A percentile compares a stretch with the other conserved stretches of the same genome.
phyloP scores from a whole-genome alignment of 805 yeast genomes.

The Tetrapisispora phaffii region DNA sequence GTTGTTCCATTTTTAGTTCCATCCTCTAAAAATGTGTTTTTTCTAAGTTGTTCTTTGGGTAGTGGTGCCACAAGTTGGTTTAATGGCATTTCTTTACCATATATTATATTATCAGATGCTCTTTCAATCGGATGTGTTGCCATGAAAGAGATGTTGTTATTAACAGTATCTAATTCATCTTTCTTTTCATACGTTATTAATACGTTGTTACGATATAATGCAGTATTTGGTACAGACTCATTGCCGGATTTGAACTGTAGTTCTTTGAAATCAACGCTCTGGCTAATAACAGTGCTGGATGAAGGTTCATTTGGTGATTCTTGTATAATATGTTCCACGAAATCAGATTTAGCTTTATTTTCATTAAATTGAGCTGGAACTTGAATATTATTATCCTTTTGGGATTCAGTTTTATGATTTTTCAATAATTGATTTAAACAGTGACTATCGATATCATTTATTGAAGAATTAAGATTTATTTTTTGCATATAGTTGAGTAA shows the following conservation, averaged over 20 bases:
- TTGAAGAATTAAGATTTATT: neutral
- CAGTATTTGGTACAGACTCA: neutral
- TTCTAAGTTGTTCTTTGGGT: neutral
- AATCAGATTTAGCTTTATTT: neutral
- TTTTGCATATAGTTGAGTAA: neutral
- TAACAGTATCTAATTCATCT: neutral
- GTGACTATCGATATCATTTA: neutral
- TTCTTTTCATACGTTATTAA: neutral
- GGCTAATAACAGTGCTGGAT: too few species aligned
- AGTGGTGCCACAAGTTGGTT: neutral
- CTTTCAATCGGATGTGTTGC: neutral
- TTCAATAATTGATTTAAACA: too few species aligned
- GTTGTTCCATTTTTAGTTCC: neutral
- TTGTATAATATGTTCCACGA: neutral
- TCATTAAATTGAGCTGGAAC: neutral
- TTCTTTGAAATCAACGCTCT: too few species aligned
- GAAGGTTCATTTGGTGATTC: too few species aligned
- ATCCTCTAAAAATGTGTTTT: neutral
- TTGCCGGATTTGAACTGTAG: too few species aligned
- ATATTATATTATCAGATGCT: conserved; percentile 4
- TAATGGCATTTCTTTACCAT: neutral
- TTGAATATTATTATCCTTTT: too few species aligned
- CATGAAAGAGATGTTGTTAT: neutral
- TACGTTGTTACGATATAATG: too few species aligned
- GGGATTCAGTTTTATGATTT: too few species aligned